Evolutionary conservation across 768 basidiomycete genomes (phyloP).

Genomic region (Lactarius sp.): DNA sequence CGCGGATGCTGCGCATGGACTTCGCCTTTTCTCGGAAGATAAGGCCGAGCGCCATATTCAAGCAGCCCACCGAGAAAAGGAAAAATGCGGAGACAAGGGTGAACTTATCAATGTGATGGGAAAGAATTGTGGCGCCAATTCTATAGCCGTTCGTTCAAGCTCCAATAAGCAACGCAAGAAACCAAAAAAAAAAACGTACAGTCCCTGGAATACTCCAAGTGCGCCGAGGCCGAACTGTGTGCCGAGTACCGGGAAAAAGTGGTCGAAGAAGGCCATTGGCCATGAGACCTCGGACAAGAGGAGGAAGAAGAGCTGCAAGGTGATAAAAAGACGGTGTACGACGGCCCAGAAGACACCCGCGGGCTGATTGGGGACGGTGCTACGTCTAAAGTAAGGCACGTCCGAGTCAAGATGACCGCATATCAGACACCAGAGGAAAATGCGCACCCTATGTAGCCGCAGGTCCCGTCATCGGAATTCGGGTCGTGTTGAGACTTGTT

Average conservation of each 20-base stretch:
- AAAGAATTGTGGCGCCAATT: conserved; percentile 66
- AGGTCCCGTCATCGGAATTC: conserved; percentile 40
- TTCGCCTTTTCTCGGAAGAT: conserved; percentile 70
- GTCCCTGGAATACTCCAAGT: conserved; percentile 80
- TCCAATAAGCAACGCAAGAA: conserved; percentile 14
- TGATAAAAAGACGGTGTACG: conserved; percentile 80
- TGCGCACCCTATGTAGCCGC: conserved; percentile 25
- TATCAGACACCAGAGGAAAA: not conserved
- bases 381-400: conserved; percentile 41
- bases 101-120: conserved; percentile 74
- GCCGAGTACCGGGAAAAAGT: conserved; percentile 84
- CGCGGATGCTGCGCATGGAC: conserved; percentile 57
- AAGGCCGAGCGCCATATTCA: conserved; percentile 78
- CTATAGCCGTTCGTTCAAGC: conserved; percentile 31
- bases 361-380: conserved; percentile 86
- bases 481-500: conserved; percentile 45
- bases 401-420: not conserved
- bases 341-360: conserved; percentile 92
- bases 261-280: conserved; percentile 72
- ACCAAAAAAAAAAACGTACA: conserved; percentile 44
- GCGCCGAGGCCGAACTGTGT: conserved; percentile 80
- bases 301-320: conserved; percentile 77
- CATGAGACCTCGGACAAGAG: conserved; percentile 80
- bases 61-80: conserved; percentile 75
- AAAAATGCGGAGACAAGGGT: conserved; percentile 82